Base-by-base conservation (phyloP, 257 asterid species). In the Solanum medicagineum region DNA sequence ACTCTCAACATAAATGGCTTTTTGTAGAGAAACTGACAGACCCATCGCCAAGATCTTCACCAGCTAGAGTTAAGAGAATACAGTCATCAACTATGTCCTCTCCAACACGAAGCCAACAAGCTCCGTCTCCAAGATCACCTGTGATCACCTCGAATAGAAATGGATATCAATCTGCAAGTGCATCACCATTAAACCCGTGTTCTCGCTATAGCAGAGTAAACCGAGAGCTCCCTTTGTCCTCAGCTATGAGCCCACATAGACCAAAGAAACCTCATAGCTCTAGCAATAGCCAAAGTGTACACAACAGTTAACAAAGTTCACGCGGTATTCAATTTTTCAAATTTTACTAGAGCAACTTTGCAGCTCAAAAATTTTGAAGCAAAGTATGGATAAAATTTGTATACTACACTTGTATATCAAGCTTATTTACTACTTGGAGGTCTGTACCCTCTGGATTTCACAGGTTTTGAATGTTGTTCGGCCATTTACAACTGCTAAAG, bases 181-280 rank as follows among this genome's bases (percentile, higher is more conserved):
- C 87, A 24, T 89, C 96, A 26, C 93, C 97, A n/a, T 44, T 93
- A 85, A 84, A 89, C 77, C 91, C 91, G 2, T 87, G 90, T 55
- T 14, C 80, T 15, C 90, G 93, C 20, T 87, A 85, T 69, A 71
- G 91, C 7, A 87, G 92, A 77, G 84, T 87, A 29, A 84, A 84
- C 69, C 84, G 86, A 86, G 91, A 87, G 70, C 84, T 51, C 47
- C 83, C 86, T 26, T 57, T 73, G 26, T 83, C 88, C 55, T 24
- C 86, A 49, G 74, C 36, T 13, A 53, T 83, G 90, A 88, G 89
- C 87, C 88, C 91, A 4, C 83, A 45, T 59, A 86, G 87, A 79
- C 86, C 85, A 29, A 80, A 70, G 49, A 80, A 45, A 87, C 86
- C 73, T 86, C 87, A 79, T 36, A 79, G 17, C 47, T 51, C 1